Evolutionary conservation across 1,284 basidiomycete genomes (phyloP).

Genomic region (Neolentinus lepideus): DNA sequence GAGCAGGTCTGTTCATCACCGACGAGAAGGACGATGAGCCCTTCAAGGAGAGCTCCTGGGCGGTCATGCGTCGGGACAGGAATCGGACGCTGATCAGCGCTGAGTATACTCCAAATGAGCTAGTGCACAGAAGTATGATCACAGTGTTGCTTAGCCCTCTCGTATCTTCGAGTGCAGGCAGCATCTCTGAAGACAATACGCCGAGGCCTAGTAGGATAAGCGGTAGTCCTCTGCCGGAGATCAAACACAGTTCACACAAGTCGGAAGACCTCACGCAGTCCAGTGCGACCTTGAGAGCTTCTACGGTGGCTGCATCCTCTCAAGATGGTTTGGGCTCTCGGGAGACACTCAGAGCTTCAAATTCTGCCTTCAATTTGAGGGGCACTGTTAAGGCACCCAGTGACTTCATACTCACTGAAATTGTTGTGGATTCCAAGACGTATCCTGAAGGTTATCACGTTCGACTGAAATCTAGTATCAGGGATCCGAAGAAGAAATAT

Average conservation of each 20-base stretch:
- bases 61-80: slow-evolving; percentile 49
- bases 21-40: slow-evolving; percentile 41
- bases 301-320: background rate
- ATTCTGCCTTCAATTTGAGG: slow-evolving; percentile 51
- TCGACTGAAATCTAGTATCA: slow-evolving; percentile 36
- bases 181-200: slow-evolving; percentile 7
- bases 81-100: slow-evolving; percentile 44
- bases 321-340: slow-evolving; percentile 13
- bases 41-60: slow-evolving; percentile 38
- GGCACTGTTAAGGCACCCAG: slow-evolving; percentile 47
- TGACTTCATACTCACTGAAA: slow-evolving; percentile 63
- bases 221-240: background rate
- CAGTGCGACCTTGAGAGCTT: background rate
- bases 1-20: slow-evolving; percentile 47
- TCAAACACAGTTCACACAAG: background rate
- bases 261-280: background rate
- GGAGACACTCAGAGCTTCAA: slow-evolving; percentile 25
- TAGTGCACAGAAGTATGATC: slow-evolving; percentile 42
- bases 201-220: slow-evolving; percentile 9
- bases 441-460: slow-evolving; percentile 69
- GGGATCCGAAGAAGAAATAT: slow-evolving; percentile 24
- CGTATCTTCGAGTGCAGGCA: slow-evolving; percentile 9
- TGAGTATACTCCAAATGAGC: slow-evolving; percentile 39
- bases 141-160: slow-evolving; percentile 24
- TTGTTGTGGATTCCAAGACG: slow-evolving; percentile 70